Conservation (phyloP, 371 early-diverging fungal genomes). For the Funneliformis caledonium region DNA sequence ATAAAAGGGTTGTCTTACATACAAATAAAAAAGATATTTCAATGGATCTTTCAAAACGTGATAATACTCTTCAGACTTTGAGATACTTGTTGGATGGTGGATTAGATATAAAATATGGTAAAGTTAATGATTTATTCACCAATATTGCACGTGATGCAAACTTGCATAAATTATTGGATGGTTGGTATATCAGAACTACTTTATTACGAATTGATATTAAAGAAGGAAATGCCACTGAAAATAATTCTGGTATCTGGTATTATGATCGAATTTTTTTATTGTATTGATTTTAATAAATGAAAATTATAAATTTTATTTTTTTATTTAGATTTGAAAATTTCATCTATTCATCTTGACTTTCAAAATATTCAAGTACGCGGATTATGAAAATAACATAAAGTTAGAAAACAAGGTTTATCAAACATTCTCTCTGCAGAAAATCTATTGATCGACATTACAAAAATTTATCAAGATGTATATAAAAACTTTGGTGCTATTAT, state of each 20-base stretch:
- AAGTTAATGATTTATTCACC: too few species aligned
- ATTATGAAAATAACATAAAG: background rate
- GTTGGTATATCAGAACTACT: background rate
- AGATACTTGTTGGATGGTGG: background rate
- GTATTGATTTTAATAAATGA: too few species aligned
- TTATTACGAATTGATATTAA: background rate
- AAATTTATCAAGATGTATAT: background rate
- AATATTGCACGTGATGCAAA: background rate
- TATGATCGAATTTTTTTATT: background rate
- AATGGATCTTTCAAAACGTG: background rate
- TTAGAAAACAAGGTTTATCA: background rate
- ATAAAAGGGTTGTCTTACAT: background rate
- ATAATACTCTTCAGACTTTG: background rate
- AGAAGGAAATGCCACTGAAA: too few species aligned
- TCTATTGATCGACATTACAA: background rate
- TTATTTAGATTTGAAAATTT: background rate
- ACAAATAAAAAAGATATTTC: background rate
- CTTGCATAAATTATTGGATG: too few species aligned
- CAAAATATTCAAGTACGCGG: background rate
- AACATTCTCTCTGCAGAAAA: background rate
- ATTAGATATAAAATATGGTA: background rate
- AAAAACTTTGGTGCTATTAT: background rate
- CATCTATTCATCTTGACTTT: background rate
- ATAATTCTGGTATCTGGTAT: too few species aligned
- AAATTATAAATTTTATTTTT: background rate